phyloP scores from a whole-genome alignment of 768 basidiomycete genomes.

The Sporobolomyces pararoseus region DNA sequence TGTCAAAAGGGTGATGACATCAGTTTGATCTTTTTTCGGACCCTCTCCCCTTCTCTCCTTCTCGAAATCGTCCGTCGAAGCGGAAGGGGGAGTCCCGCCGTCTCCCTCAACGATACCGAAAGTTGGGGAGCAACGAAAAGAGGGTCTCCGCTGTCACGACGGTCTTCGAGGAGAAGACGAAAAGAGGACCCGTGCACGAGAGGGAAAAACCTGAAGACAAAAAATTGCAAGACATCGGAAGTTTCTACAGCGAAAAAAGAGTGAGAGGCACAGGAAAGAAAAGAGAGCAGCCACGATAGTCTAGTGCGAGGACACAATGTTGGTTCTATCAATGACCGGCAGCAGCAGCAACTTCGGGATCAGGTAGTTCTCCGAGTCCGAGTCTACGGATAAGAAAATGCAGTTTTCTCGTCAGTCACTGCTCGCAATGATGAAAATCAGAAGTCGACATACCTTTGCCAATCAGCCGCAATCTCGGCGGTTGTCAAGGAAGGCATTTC shows the following conservation, averaged over 20 bases:
- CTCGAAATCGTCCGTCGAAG: neutral
- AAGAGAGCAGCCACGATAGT: too few relatives aligned
- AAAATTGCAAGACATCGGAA: too few relatives aligned
- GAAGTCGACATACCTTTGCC: constrained; percentile 4
- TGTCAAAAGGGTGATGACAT: neutral
- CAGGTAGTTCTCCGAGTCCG: neutral
- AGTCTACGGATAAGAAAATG: neutral
- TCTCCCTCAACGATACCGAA: too few relatives aligned
- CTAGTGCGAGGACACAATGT: too few relatives aligned
- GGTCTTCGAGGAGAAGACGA: too few relatives aligned
- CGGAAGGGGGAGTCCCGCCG: too few relatives aligned
- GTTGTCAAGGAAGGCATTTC: constrained; percentile 18
- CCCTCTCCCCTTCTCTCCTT: neutral
- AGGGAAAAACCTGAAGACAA: too few relatives aligned
- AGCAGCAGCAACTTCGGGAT: neutral
- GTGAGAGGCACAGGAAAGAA: too few relatives aligned
- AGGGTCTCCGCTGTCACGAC: too few relatives aligned
- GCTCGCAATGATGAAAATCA: neutral
- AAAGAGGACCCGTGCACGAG: too few relatives aligned
- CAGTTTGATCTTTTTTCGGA: neutral
- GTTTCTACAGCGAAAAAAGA: too few relatives aligned
- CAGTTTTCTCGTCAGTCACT: neutral
- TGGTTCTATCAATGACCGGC: constrained; percentile 6
- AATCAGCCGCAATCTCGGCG: constrained; percentile 28
- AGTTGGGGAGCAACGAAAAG: too few relatives aligned